Conservation (phyloP, 139 green algal genomes). For the Chlorella vulgaris region DNA sequence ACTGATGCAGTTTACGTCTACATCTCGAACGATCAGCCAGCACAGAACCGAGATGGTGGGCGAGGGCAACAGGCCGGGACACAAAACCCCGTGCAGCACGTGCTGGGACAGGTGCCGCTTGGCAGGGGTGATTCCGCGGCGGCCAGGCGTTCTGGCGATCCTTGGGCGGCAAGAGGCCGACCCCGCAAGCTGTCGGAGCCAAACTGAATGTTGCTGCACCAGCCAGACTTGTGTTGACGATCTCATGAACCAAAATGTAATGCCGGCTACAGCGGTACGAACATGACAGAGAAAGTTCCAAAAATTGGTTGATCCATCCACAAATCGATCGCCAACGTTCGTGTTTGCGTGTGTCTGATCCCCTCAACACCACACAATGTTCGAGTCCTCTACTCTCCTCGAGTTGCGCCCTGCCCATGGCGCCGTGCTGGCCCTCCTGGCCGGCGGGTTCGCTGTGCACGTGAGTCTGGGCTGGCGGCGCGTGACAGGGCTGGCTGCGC, state of each 20-base stretch:
- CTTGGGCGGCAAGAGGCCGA: not conserved
- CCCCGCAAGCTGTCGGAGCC: constrained; percentile 1
- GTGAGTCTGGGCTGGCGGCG: not conserved
- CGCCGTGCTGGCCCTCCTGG: not conserved
- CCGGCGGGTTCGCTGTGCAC: not conserved
- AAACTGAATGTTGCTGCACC: not conserved
- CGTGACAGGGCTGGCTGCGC: not conserved
- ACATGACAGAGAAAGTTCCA: too few relatives aligned
- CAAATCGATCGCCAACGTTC: too few relatives aligned
- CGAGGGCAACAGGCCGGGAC: not conserved
- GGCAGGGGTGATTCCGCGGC: not conserved
- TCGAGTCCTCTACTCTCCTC: not conserved
- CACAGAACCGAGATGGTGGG: not conserved
- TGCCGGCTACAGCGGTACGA: too few relatives aligned
- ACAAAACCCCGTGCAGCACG: not conserved
- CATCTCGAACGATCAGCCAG: not conserved
- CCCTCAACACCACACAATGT: too few relatives aligned
- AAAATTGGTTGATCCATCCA: too few relatives aligned
- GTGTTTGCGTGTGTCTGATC: too few relatives aligned
- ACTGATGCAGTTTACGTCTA: not conserved
- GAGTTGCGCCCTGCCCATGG: constrained; percentile 3
- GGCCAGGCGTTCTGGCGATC: not conserved
- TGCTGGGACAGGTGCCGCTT: not conserved
- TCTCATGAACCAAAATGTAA: too few relatives aligned
- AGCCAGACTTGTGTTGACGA: not conserved